Percentiles rank a stretch among this genome's conserved stretches.
Evolutionary conservation across 2,329 filamentous ascomycete species (phyloP).

Genomic region (Cladobotryum protrusum): DNA sequence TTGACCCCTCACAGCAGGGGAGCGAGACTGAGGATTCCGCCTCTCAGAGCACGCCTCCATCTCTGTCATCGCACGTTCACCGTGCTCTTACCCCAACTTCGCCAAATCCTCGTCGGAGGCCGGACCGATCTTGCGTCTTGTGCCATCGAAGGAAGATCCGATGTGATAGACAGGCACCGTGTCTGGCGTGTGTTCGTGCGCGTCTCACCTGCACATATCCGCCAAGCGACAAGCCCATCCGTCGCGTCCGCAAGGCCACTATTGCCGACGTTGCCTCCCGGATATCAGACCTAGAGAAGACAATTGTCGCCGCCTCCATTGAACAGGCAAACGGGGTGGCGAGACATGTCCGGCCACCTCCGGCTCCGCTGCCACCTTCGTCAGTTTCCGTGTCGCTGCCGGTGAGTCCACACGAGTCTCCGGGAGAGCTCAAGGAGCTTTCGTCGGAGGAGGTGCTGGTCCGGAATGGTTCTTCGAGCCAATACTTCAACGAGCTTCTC

Average conservation of each 20-base stretch:
- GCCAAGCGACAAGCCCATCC: slow-evolving; percentile 17
- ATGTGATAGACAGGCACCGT: slow-evolving; percentile 66
- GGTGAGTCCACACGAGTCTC: slow-evolving; percentile 6
- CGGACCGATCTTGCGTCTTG: slow-evolving; percentile 32
- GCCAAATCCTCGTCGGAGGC: slow-evolving; percentile 9
- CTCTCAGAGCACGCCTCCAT: not conserved
- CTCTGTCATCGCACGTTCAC: not conserved
- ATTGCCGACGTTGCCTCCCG: slow-evolving; percentile 30
- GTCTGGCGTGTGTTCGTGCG: slow-evolving; percentile 57
- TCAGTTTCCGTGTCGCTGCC: not conserved
- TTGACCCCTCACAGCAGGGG: not conserved
- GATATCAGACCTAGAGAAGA: slow-evolving; percentile 29
- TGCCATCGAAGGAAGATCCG: slow-evolving; percentile 56
- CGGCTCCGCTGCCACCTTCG: not conserved
- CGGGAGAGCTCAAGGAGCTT: slow-evolving; percentile 3
- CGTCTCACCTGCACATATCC: slow-evolving; percentile 26
- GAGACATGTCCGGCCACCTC: slow-evolving; percentile 1
- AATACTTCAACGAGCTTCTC: slow-evolving; percentile 33
- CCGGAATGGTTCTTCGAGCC: slow-evolving; percentile 26
- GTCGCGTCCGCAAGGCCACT: slow-evolving; percentile 23
- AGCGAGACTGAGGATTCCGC: not conserved
- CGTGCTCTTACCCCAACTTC: slow-evolving; percentile 7
- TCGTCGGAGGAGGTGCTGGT: slow-evolving; percentile 23
- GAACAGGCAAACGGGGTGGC: slow-evolving; percentile 3
- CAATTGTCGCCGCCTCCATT: slow-evolving; percentile 15